Base-by-base conservation (phyloP, 2,329 filamentous ascomycete genomes). In the Lasiodiplodia theobromae region DNA sequence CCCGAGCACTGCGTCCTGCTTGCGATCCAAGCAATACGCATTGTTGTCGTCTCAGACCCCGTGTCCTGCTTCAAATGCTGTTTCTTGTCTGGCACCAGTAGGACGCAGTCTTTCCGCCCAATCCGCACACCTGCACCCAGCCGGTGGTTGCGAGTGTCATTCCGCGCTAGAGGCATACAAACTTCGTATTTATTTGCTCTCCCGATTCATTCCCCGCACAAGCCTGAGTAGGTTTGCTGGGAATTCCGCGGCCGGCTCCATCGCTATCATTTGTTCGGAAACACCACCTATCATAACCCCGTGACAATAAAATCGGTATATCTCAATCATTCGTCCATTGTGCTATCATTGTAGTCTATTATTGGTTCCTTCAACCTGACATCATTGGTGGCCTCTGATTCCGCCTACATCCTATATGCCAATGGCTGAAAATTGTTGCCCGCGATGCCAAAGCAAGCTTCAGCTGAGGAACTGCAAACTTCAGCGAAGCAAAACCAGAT, bases 391-490 rank as follows among this genome's bases (percentile, higher is more conserved):
- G 16, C 12, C 52, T 25, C 21, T 11, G 14, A 28, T 47, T 18
- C 21, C n/a, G 18, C 37, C n/a, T 23, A 16, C 4, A 18, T 28
- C 21, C 25, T 25, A 21, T 21, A 14, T 49, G 8, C 10, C 16
- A 10, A 37, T 51, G 44, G 23, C 7, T 3, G 38, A 63, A 18
- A 12, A 23, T 25, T 25, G 38, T 2, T 47, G 57, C 47, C 23
- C n/a, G 6, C 37, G 47, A 40, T 65, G 47, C n/a, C 49, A 54
- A 14, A 53, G 37, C 34, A 52, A 40, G 47, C 62, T 54, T 34
- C 18, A 54, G 62, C 31, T 53, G 31, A n/a, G 28, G 16, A 1
- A 65, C 6, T 44, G 49, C 62, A 65, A 44, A 12, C 16, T 44
- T 16, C 47, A 21, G 25, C 49, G 47, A 4, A 14, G 10, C 7